Conservation (phyloP, 2,329 filamentous ascomycete genomes). For the Aspergillus persii region DNA sequence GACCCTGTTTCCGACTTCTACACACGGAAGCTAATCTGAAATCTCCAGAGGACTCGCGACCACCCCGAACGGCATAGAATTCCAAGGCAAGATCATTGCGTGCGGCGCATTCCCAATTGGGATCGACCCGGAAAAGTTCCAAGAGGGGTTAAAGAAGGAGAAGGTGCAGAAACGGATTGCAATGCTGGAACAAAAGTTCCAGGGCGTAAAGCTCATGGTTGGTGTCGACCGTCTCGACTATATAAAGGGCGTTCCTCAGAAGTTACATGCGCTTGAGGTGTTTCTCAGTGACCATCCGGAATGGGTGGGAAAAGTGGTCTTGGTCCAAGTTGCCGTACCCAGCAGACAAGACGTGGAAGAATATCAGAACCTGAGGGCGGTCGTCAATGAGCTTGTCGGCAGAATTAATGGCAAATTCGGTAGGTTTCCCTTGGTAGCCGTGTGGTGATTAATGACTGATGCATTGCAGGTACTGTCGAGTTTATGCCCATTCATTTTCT, state of each 20-base stretch:
- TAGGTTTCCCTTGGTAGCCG: conserved; percentile 7
- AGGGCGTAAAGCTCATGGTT: conserved; percentile 93
- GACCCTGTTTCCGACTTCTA: not conserved
- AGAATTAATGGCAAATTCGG: conserved; percentile 80
- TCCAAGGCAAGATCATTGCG: conserved; percentile 80
- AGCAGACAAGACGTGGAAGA: conserved; percentile 95
- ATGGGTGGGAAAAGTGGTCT: conserved; percentile 95
- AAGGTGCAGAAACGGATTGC: conserved; percentile 86
- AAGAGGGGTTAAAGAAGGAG: conserved; percentile 79
- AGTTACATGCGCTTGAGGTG: conserved; percentile 92
- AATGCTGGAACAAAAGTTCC: conserved; percentile 82
- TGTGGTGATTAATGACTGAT: conserved; percentile 11
- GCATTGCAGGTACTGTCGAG: conserved; percentile 72
- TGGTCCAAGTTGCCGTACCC: conserved; percentile 94
- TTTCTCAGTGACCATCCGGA: conserved; percentile 96
- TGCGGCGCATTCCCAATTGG: conserved; percentile 97
- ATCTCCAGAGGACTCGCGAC: conserved; percentile 54
- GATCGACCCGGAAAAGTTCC: conserved; percentile 95
- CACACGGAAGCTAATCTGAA: conserved; percentile 12
- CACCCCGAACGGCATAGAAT: conserved; percentile 90
- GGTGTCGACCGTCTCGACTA: conserved; percentile 96
- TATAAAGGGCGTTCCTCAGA: conserved; percentile 98
- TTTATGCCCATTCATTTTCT: conserved; percentile 99
- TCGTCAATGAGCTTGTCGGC: conserved; percentile 94
- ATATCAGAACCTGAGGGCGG: conserved; percentile 91